Conservation (phyloP, 495 filamentous ascomycete species). For the Glarea lozoyensis region DNA sequence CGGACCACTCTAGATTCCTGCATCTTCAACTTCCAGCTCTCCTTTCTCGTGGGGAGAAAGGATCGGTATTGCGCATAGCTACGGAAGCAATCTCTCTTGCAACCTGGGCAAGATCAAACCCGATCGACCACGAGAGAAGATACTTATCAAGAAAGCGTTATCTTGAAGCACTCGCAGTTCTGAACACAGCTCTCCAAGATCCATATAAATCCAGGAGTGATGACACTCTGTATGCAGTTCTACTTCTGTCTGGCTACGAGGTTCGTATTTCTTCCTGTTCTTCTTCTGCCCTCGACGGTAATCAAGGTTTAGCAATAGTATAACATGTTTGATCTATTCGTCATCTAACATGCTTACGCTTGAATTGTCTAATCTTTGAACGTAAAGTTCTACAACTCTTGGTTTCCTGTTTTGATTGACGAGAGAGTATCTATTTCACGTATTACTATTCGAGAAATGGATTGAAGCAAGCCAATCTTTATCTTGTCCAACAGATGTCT, state of each 20-base stretch:
- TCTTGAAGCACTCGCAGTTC: conserved; percentile 1
- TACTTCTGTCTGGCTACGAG: conserved; percentile 10
- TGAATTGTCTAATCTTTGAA: too few relatives aligned
- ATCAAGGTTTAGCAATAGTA: too few relatives aligned
- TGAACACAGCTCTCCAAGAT: conserved; percentile 5
- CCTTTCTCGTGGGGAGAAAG: background rate
- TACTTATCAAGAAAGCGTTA: conserved; percentile 7
- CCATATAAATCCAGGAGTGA: conserved; percentile 4
- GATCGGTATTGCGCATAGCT: conserved; percentile 3
- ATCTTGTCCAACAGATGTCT: too few relatives aligned
- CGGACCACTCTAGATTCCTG: conserved; percentile 6
- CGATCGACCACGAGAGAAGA: background rate
- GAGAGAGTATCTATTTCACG: too few relatives aligned
- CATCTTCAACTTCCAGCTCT: conserved; percentile 4
- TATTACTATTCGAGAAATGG: too few relatives aligned
- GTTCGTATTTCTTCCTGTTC: conserved; percentile 2
- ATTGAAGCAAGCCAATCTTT: too few relatives aligned
- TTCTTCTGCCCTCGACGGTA: too few relatives aligned
- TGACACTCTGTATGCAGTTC: conserved; percentile 8
- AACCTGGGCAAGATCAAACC: conserved; percentile 1
- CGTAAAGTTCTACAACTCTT: too few relatives aligned
- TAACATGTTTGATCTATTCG: too few relatives aligned
- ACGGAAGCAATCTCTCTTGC: conserved; percentile 7
- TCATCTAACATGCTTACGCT: too few relatives aligned
- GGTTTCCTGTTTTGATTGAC: too few relatives aligned